Conservation (phyloP, 768 basidiomycete species). For the Exsudoporus frostii region DNA sequence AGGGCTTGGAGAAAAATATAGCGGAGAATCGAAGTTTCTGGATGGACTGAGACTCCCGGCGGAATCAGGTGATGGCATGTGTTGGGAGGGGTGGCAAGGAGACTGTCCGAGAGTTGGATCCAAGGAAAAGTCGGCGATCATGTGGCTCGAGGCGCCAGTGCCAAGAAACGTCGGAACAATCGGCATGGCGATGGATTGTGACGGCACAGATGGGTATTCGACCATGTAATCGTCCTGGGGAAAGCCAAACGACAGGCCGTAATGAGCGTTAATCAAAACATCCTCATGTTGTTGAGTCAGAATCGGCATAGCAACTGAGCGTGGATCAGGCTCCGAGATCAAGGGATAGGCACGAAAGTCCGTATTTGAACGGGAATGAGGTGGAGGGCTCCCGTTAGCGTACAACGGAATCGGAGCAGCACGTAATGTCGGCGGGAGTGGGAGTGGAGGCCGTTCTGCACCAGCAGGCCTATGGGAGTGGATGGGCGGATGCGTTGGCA, state of each 20-base stretch:
- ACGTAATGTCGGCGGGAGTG: neutral
- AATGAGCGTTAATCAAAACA: slow-evolving; percentile 3
- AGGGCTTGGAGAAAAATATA: neutral
- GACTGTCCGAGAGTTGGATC: neutral
- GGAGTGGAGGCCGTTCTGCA: neutral
- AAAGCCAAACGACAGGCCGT: neutral
- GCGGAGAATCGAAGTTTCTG: neutral
- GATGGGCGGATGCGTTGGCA: neutral
- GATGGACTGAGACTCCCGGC: neutral
- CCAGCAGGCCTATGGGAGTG: neutral
- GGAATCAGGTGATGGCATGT: neutral
- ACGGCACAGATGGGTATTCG: neutral
- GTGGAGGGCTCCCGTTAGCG: neutral
- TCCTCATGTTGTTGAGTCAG: neutral
- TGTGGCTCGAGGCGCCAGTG: neutral
- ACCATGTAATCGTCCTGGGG: neutral
- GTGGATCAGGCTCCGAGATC: neutral
- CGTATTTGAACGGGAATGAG: neutral
- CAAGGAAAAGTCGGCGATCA: neutral
- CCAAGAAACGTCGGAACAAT: neutral
- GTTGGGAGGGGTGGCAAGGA: neutral
- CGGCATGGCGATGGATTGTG: slow-evolving; percentile 2
- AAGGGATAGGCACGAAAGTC: neutral
- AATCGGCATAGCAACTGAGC: slow-evolving; percentile 3
- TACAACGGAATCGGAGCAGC: neutral